Evolutionary conservation across 768 basidiomycete genomes (phyloP), one percentile per base, ranked within the genome.

Genomic region (Tephrocybe sp.): DNA sequence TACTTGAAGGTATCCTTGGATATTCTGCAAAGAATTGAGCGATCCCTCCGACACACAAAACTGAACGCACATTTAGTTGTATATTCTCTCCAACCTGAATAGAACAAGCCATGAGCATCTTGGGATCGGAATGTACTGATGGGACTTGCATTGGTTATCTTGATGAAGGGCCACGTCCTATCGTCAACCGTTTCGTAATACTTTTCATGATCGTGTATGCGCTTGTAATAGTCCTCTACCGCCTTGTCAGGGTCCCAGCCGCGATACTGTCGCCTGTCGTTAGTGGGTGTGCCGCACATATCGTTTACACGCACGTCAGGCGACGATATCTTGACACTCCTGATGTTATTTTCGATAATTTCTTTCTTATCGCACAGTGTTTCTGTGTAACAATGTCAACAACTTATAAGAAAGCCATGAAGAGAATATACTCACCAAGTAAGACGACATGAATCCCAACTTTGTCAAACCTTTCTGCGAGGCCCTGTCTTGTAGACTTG

Each of bases 311-410:
- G 36, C 62, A 94, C 96, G 67, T 99, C 96, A 3, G 96, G 97
- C 12, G 96, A 98, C 7, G 95, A 97, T 43, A 99, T 91, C 78
- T 99, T 98, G 70, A 98, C 96, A 56, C 83, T 92, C 40, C 97
- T 82, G 47, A 97, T 98, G 63, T 99, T 99, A 2, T 79, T 83
- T 59, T 96, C 87, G 54, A 99, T 94, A 48, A 98, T 87, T 54
- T 95, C 91, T 52, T 87, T 82, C 60, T 94, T 87, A 64, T 94
- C 91, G 65, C 97, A 98, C 13, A 91, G 62, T 16, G 89, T 89
- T 68, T 99, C 96, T 98, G 61, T 20, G 44, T 7, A 20, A 35
- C 30, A 34, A 55, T 38, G 30, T 48, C 19, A 19, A 32, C 1
- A 32, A 16, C 6, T 20, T 13, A 32, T 9, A 20, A 3, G 9